Evolutionary conservation across 345 rosid species (phyloP).

Genomic region (Viola odorata): DNA sequence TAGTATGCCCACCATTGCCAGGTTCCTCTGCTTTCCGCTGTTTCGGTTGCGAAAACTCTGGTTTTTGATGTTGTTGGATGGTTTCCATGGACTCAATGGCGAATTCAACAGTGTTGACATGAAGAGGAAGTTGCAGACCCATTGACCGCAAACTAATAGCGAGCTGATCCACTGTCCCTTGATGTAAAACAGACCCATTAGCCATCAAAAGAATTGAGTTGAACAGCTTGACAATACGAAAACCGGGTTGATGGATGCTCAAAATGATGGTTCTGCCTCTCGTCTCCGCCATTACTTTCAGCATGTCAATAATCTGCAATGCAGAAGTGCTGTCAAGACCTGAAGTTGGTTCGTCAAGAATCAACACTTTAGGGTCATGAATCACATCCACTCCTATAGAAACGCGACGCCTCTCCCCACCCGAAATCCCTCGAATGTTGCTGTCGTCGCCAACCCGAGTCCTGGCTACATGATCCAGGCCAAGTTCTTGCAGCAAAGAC

Average conservation of each 20-base stretch:
- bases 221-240: conserved; percentile 78
- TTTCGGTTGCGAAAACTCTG: conserved; percentile 13
- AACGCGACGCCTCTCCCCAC: conserved; percentile 93
- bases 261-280: conserved; percentile 65
- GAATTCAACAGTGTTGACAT: conserved; percentile 67
- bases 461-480: conserved; percentile 60
- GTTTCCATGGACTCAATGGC: conserved; percentile 77
- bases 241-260: conserved; percentile 92
- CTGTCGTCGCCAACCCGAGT: conserved; percentile 77
- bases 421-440: conserved; percentile 74
- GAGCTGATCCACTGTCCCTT: conserved; percentile 73
- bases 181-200: conserved; percentile 70
- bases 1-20: conserved; percentile 41
- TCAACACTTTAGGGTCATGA: conserved; percentile 81
- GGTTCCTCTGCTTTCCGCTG: conserved; percentile 30
- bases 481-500: conserved; percentile 71
- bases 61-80: conserved; percentile 29
- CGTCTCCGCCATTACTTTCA: conserved; percentile 83
- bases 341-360: conserved; percentile 97
- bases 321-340: conserved; percentile 93
- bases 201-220: conserved; percentile 72
- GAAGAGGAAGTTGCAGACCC: conserved; percentile 61
- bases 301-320: conserved; percentile 74
- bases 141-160: conserved; percentile 35
- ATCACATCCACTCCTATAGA: conserved; percentile 90